phyloP scores from a whole-genome alignment of 225 moss, liverwort and hornwort genomes.

The Physcomitrellopsis africana region DNA sequence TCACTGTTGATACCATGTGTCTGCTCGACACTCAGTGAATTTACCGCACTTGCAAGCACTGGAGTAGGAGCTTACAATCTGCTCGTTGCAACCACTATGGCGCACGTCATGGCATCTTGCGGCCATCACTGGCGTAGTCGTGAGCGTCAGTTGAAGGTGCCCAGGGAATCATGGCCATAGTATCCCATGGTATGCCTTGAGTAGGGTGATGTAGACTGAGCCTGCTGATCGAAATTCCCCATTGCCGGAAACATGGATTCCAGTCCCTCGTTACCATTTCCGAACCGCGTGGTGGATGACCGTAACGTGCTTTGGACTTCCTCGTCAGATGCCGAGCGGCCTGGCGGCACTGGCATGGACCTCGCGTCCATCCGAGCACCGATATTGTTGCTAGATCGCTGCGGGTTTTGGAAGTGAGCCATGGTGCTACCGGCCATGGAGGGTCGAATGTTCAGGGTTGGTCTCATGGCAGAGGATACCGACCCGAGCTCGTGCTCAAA shows the following conservation, averaged over 20 bases:
- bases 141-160: constrained; percentile 5
- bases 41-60: constrained; percentile 16
- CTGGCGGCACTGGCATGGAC: constrained; percentile 18
- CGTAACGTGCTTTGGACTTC: constrained; percentile 81
- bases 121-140: background rate
- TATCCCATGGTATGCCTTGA: constrained; percentile 1
- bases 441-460: constrained; percentile 20
- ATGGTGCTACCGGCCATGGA: constrained; percentile 13
- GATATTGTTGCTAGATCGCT: constrained; percentile 5
- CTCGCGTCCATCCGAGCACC: constrained; percentile 26
- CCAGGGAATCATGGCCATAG: constrained; percentile 8
- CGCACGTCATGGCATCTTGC: constrained; percentile 31
- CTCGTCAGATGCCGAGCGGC: constrained; percentile 56
- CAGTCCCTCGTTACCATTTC: constrained; percentile 34
- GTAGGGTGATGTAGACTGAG: constrained; percentile 22
- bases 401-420: constrained; percentile 28
- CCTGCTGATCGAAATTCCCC: constrained; percentile 26
- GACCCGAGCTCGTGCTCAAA: constrained; percentile 24
- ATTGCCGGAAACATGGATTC: constrained; percentile 41
- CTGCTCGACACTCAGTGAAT: no score
- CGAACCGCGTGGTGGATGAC: constrained; percentile 23
- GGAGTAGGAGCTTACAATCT: constrained; percentile 11
- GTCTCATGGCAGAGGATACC: constrained; percentile 1
- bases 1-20: no score
- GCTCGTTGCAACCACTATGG: constrained; percentile 15